Evolutionary conservation across 345 rosid genomes (phyloP).

Genomic region (Heritiera littoralis): DNA sequence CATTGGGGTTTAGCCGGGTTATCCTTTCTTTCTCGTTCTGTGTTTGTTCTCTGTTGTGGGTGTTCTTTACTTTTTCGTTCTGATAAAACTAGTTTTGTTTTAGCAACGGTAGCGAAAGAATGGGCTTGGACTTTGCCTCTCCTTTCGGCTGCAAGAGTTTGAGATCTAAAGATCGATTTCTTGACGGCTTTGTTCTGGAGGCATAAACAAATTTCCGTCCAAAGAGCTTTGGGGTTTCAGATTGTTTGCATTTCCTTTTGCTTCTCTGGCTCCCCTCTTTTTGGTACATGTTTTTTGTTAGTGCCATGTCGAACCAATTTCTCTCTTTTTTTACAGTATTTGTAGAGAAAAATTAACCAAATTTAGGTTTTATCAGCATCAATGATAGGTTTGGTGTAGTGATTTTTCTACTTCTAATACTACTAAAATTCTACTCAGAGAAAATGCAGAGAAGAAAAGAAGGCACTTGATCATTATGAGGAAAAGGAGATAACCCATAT

Average conservation of each 20-base stretch:
- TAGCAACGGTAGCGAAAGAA: background rate
- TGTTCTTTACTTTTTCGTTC: background rate
- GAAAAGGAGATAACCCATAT: background rate
- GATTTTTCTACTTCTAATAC: background rate
- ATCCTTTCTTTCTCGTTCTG: background rate
- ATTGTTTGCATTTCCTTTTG: constrained; percentile 22
- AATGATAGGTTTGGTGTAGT: background rate
- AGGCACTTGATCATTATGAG: background rate
- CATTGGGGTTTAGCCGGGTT: background rate
- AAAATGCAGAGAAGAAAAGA: too few relatives aligned
- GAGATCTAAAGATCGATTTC: constrained; percentile 42
- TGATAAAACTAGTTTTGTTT: background rate
- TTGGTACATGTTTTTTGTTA: constrained; percentile 33
- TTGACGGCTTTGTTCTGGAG: constrained; percentile 76
- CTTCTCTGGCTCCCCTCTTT: constrained; percentile 40
- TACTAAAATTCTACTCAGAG: background rate
- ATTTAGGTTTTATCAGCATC: background rate
- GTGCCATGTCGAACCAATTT: background rate
- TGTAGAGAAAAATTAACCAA: background rate
- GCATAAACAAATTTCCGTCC: constrained; percentile 39
- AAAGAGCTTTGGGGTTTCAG: constrained; percentile 22
- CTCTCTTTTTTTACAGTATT: too few relatives aligned
- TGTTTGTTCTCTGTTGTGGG: background rate
- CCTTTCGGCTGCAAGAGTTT: constrained; percentile 63
- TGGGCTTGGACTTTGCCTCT: constrained; percentile 35